Evolutionary conservation across 768 basidiomycete genomes (phyloP).

Genomic region (Lyophyllum shimeji): DNA sequence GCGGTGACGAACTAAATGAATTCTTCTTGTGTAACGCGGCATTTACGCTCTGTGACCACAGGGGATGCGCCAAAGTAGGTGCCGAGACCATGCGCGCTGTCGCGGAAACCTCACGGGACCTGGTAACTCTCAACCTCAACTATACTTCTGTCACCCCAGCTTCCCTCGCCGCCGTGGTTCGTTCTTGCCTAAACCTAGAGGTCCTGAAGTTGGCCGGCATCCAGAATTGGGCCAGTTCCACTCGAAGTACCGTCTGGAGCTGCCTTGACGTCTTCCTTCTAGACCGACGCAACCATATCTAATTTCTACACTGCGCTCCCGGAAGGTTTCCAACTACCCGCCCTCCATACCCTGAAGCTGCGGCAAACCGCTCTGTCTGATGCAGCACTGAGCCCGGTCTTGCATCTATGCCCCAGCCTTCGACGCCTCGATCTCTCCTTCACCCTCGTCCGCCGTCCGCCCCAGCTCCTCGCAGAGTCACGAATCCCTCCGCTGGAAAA

Average conservation of each 20-base stretch:
- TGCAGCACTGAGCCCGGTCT: constrained; percentile 37
- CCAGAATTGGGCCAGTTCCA: constrained; percentile 51
- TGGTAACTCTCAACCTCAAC: constrained; percentile 56
- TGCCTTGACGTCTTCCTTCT: constrained; percentile 2
- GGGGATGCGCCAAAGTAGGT: constrained; percentile 61
- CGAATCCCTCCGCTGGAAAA: constrained; percentile 45
- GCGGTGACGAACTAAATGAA: constrained; percentile 37
- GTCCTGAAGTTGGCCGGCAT: constrained; percentile 65
- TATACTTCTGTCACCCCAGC: constrained; percentile 55
- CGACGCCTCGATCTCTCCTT: constrained; percentile 64
- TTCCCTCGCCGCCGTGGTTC: constrained; percentile 45
- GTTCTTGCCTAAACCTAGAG: constrained; percentile 37
- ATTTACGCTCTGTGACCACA: constrained; percentile 24
- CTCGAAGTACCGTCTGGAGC: background rate
- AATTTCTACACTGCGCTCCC: constrained; percentile 38
- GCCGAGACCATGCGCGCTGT: constrained; percentile 44
- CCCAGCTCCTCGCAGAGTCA: constrained; percentile 13
- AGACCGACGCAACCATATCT: constrained; percentile 59
- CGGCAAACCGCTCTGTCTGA: constrained; percentile 55
- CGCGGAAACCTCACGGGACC: constrained; percentile 38
- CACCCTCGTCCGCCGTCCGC: constrained; percentile 48
- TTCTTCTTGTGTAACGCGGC: background rate
- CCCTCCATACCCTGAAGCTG: constrained; percentile 57
- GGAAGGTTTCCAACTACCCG: constrained; percentile 30
- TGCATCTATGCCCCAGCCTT: constrained; percentile 49